phyloP scores from a whole-genome alignment of 495 filamentous ascomycete genomes.

The Neurospora pannonica region DNA sequence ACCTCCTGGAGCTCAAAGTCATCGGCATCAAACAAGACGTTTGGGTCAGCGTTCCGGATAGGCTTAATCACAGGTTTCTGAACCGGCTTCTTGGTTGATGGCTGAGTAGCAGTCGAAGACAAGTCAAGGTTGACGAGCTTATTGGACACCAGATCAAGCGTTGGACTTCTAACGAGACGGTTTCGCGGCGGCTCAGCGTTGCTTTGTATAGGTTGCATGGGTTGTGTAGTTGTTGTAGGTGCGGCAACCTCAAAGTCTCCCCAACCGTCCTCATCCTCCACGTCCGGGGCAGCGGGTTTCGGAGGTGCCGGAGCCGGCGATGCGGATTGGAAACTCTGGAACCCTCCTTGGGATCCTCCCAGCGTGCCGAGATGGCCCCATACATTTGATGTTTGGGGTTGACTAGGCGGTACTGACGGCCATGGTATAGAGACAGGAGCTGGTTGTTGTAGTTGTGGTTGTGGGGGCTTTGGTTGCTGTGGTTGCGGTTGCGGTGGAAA shows the following conservation, averaged over 20 bases:
- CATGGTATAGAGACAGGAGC: conserved; percentile 7
- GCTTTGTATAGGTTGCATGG: background rate
- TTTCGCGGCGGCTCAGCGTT: conserved; percentile 14
- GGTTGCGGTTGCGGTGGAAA: conserved; percentile 9
- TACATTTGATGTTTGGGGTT: conserved; percentile 1
- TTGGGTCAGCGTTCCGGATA: conserved; percentile 22
- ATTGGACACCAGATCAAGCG: conserved; percentile 36
- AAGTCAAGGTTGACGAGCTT: conserved; percentile 27
- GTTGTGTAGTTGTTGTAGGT: background rate
- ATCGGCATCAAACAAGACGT: conserved; percentile 41
- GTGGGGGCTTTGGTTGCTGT: conserved; percentile 10
- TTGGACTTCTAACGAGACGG: conserved; percentile 28
- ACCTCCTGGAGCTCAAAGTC: conserved; percentile 30
- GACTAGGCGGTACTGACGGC: conserved; percentile 4
- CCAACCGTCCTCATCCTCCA: conserved; percentile 58
- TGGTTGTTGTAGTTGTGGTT: conserved; percentile 6
- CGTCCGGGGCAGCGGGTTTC: conserved; percentile 14
- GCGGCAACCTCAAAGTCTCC: conserved; percentile 61
- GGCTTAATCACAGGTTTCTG: conserved; percentile 9
- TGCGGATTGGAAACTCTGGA: background rate
- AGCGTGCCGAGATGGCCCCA: conserved; percentile 15
- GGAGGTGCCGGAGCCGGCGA: background rate
- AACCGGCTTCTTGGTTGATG: conserved; percentile 9
- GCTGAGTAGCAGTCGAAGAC: conserved; percentile 7
- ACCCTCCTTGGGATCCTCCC: conserved; percentile 3